Evolutionary conservation across 805 yeast species (phyloP), one percentile per base, ranked within the genome.

Genomic region (Saccharomycopsis schoenii): DNA sequence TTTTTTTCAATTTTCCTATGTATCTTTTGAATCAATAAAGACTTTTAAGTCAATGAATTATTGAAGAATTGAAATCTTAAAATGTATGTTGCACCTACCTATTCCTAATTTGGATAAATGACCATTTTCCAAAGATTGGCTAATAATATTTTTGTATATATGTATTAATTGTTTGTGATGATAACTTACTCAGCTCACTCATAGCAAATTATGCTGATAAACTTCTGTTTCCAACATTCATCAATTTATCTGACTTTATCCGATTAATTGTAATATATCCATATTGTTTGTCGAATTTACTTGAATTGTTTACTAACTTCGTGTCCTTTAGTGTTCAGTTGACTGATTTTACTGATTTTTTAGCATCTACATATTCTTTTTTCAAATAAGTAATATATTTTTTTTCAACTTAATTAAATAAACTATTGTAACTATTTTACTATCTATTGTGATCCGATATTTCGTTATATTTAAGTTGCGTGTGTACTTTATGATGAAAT

Each of bases 181-280:
- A 73, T 67, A 74, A 68, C 68, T 63, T 68, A 62, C 77, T 74
- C 77, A 74, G 77, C 77, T 74, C 77, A 73, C 77, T 74, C 77
- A 73, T 76, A 74, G 68, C 61, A 63, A 57, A 62, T 67, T 70
- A 73, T 73, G 73, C 71, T 62, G 77, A 74, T 67, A 74, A 71
- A 66, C 65, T 68, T 69, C 70, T 73, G 72, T 70, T 71, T 73
- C 75, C 74, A 74, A 74, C 77, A 73, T 73, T 74, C 76, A 74
- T 73, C 75, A 72, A 71, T 58, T 61, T 65, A 62, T 56, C 74
- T 70, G 74, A 71, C 61, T 24, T 56, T 19, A 25, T 24, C 25
- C 59, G 25, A 24, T 36, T 52, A 36, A 34, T 50, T 47, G 4
- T 39, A 8, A 39, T 52, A 43, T 29, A 41, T 21, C 34, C 17